Percentiles rank a stretch among this genome's conserved stretches.
Conservation (phyloP, 2,329 filamentous ascomycete species). For the Parastagonospora avenae region DNA sequence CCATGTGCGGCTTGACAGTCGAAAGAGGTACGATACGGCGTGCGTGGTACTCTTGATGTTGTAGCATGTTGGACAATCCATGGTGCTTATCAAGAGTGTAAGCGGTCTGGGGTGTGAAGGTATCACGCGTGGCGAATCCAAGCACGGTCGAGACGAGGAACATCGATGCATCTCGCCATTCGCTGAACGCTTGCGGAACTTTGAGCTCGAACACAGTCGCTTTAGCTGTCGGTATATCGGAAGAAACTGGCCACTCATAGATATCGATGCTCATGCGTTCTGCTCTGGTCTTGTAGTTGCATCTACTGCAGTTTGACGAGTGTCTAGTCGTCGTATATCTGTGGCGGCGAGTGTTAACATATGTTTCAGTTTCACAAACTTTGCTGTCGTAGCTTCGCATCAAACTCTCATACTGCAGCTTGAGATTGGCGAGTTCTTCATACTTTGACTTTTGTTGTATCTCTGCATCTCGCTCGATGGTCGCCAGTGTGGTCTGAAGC, state of each 20-base stretch:
- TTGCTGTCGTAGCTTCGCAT: constrained; percentile 13
- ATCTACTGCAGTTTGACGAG: constrained; percentile 31
- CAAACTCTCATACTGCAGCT: constrained; percentile 15
- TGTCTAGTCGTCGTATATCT: constrained; percentile 13
- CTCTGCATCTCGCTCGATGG: constrained; percentile 51
- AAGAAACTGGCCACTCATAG: constrained; percentile 64
- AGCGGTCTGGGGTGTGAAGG: neutral
- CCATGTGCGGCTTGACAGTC: constrained; percentile 41
- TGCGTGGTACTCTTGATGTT: neutral
- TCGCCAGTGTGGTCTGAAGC: constrained; percentile 45
- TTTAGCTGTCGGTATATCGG: constrained; percentile 37
- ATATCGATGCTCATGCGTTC: constrained; percentile 51
- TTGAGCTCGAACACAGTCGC: constrained; percentile 60
- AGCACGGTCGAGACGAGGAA: constrained; percentile 53
- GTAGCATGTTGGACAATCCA: constrained; percentile 7
- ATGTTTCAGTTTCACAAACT: constrained; percentile 14
- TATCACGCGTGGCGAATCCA: neutral
- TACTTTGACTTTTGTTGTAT: constrained; percentile 20
- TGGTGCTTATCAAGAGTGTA: constrained; percentile 21
- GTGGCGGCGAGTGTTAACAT: constrained; percentile 2
- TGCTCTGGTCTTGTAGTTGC: constrained; percentile 40
- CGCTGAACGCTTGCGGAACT: constrained; percentile 47
- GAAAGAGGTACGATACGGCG: constrained; percentile 45
- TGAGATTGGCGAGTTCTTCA: constrained; percentile 20
- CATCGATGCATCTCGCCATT: constrained; percentile 58